Conservation (phyloP, 2,329 filamentous ascomycete species). For the Penicillium sclerotigenum region DNA sequence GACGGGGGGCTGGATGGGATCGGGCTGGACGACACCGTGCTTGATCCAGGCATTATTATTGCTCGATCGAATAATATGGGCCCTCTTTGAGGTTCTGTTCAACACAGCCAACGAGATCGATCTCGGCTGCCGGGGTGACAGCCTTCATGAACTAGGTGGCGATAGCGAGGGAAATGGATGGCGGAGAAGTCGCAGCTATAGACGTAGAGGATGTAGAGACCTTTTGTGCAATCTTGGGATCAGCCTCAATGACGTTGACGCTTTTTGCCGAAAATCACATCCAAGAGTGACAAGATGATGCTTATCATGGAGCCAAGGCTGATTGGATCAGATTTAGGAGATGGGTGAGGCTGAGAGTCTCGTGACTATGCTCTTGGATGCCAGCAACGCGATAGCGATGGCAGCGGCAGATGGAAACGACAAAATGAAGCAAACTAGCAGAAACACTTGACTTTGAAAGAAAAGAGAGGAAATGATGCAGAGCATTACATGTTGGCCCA, state of each 20-base stretch:
- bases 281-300: constrained; percentile 8
- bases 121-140: constrained; percentile 34
- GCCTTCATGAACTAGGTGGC: constrained; percentile 34
- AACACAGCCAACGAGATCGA: constrained; percentile 29
- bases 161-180: constrained; percentile 5
- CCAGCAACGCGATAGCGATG: neutral
- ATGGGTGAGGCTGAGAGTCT: constrained; percentile 4
- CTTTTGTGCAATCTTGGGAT: neutral
- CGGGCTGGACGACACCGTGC: constrained; percentile 6
- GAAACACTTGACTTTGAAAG: neutral
- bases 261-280: constrained; percentile 13
- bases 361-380: neutral
- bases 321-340: neutral
- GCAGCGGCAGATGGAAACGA: neutral
- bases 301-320: constrained; percentile 13
- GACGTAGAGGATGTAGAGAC: neutral
- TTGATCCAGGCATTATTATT: constrained; percentile 10
- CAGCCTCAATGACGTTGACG: constrained; percentile 8
- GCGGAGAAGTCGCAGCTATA: too few relatives aligned
- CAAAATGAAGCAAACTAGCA: neutral
- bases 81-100: neutral
- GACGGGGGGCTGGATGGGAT: neutral
- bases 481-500: neutral
- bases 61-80: neutral
- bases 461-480: neutral